phyloP scores from a whole-genome alignment of 1,284 basidiomycete genomes.

The Fistulinella cinereoalba region DNA sequence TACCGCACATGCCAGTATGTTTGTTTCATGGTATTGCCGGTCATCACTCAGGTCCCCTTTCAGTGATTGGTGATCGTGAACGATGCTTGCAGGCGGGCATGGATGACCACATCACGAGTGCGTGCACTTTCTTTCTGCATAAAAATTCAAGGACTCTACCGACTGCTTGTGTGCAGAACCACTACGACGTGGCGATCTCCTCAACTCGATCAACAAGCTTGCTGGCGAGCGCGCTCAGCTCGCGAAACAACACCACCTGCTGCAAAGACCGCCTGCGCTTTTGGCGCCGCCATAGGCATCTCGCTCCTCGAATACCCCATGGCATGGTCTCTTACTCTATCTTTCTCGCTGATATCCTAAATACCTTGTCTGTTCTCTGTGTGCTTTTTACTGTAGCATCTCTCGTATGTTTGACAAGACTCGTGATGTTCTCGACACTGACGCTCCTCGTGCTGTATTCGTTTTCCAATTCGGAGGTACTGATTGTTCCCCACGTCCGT shows the following conservation, averaged over 20 bases:
- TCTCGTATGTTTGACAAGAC: too few species aligned
- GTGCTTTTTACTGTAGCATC: too few species aligned
- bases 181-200: constrained; percentile 66
- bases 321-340: too few species aligned
- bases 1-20: constrained; percentile 86
- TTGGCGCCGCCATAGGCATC: too few species aligned
- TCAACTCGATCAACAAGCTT: constrained; percentile 76
- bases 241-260: constrained; percentile 30
- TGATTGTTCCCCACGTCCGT: too few species aligned
- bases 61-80: constrained; percentile 95
- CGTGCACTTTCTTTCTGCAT: constrained; percentile 25
- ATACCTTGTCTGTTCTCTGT: too few species aligned
- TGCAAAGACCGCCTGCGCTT: constrained; percentile 34
- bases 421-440: too few species aligned
- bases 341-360: too few species aligned
- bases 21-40: neutral
- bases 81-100: constrained; percentile 90
- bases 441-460: too few species aligned
- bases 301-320: too few species aligned
- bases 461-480: too few species aligned
- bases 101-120: constrained; percentile 78
- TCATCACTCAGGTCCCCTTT: constrained; percentile 16
- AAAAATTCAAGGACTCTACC: too few species aligned
- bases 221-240: constrained; percentile 46
- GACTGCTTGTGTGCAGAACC: constrained; percentile 62